A percentile compares a stretch with the other conserved stretches of the same genome.
phyloP scores from a whole-genome alignment of 2,329 filamentous ascomycete species.

The Diplodia seriata region DNA sequence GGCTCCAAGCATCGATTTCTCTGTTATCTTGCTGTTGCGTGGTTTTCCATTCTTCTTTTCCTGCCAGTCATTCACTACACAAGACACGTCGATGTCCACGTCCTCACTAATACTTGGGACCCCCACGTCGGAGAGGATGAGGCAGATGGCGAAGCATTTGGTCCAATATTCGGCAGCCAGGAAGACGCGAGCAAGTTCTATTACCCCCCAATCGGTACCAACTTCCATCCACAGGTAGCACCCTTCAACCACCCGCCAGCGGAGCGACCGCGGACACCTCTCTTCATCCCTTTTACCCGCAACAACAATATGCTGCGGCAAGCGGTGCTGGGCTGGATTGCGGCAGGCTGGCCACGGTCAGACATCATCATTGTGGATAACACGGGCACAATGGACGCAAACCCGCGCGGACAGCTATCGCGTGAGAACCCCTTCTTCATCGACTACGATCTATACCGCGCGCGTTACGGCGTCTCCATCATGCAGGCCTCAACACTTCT shows the following conservation, averaged over 20 bases:
- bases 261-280: conserved; percentile 49
- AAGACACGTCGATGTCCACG: not conserved
- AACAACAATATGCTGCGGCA: conserved; percentile 64
- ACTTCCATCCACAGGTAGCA: conserved; percentile 31
- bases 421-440: conserved; percentile 65
- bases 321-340: conserved; percentile 63
- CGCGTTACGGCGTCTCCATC: conserved; percentile 55
- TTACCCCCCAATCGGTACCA: conserved; percentile 32
- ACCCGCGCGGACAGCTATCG: conserved; percentile 56
- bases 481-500: conserved; percentile 60
- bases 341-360: conserved; percentile 63
- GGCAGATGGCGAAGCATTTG: not conserved
- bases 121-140: not conserved
- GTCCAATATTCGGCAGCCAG: conserved; percentile 4
- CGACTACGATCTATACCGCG: conserved; percentile 57
- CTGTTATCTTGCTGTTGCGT: not conserved
- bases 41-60: conserved; percentile 4
- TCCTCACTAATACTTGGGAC: conserved; percentile 8
- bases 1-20: conserved; percentile 6
- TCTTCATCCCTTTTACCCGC: conserved; percentile 67
- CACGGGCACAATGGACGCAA: conserved; percentile 63
- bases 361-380: conserved; percentile 68
- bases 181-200: conserved; percentile 24
- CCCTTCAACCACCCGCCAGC: conserved; percentile 32
- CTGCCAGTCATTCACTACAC: conserved; percentile 8